Evolutionary conservation across 139 green algal genomes (phyloP).

Genomic region (Bryopsis sp.): DNA sequence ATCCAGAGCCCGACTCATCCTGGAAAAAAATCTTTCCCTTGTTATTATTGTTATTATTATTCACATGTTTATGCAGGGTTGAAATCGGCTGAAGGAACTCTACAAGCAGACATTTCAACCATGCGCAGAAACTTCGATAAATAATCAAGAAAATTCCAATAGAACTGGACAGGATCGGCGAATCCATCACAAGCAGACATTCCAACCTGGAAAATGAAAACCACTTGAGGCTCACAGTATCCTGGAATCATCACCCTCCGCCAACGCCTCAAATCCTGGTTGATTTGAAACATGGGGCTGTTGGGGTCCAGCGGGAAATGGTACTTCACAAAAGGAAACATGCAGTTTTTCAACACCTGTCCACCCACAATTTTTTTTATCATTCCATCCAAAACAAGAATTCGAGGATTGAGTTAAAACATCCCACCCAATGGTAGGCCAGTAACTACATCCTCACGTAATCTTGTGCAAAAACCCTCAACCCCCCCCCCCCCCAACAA

Average conservation of each 20-base stretch:
- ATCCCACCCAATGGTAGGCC: too few relatives aligned
- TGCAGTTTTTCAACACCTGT: not conserved
- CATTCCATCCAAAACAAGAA: too few relatives aligned
- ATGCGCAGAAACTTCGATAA: not conserved
- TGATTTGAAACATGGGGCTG: not conserved
- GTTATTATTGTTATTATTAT: not conserved
- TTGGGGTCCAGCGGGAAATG: not conserved
- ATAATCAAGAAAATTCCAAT: not conserved
- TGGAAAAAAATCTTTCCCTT: not conserved
- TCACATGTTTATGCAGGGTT: slow-evolving; percentile 1
- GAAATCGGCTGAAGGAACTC: not conserved
- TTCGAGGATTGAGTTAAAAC: too few relatives aligned
- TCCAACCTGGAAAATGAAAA: slow-evolving; percentile 8
- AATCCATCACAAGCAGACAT: not conserved
- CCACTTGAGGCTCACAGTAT: slow-evolving; percentile 8
- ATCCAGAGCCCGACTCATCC: too few relatives aligned
- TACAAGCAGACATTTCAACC: not conserved
- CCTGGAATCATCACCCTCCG: not conserved
- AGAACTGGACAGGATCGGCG: not conserved
- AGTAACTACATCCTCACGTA: too few relatives aligned
- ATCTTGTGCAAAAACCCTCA: too few relatives aligned
- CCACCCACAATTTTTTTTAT: too few relatives aligned
- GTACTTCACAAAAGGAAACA: not conserved
- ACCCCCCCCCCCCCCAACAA: too few relatives aligned
- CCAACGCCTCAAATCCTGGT: not conserved